phyloP scores from a whole-genome alignment of 306 rosid species.

The Dryas drummondii region DNA sequence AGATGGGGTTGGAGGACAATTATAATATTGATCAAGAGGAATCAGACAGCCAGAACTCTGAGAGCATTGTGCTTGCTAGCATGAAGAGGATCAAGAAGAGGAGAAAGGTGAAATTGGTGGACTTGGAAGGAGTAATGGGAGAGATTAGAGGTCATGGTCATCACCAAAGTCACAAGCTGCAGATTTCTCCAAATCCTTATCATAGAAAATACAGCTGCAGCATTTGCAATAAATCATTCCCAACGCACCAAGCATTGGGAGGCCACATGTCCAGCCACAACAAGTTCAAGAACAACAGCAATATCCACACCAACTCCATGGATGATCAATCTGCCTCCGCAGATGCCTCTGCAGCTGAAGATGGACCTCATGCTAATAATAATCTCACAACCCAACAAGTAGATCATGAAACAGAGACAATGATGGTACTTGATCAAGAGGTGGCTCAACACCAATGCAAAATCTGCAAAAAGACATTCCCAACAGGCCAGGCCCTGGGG shows the following conservation, averaged over 20 bases:
- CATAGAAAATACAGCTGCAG: slow-evolving; percentile 28
- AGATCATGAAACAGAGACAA: not conserved
- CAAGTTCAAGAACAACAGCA: slow-evolving; percentile 18
- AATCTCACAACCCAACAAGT: slow-evolving; percentile 1
- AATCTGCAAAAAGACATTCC: slow-evolving; percentile 19
- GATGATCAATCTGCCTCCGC: slow-evolving; percentile 18
- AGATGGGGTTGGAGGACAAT: slow-evolving; percentile 8
- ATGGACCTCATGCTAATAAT: not conserved
- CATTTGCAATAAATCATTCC: slow-evolving; percentile 33
- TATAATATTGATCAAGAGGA: not conserved
- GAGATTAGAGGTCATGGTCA: not conserved
- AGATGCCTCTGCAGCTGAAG: not conserved
- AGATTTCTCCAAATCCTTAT: too few relatives aligned
- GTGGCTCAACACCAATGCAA: slow-evolving; percentile 10
- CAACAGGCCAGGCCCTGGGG: slow-evolving; percentile 29
- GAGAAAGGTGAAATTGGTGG: slow-evolving; percentile 27
- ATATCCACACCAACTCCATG: not conserved
- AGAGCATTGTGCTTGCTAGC: slow-evolving; percentile 9
- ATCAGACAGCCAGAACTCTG: slow-evolving; percentile 18
- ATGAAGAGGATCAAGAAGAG: slow-evolving; percentile 17
- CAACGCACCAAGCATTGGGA: slow-evolving; percentile 47
- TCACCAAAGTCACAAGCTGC: not conserved
- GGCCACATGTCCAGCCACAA: slow-evolving; percentile 45
- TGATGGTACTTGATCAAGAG: not conserved
- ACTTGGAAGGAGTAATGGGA: slow-evolving; percentile 3